Evolutionary conservation across 306 rosid genomes (phyloP), one percentile per base, ranked within the genome.

Genomic region (Pyrus pyrifolia): DNA sequence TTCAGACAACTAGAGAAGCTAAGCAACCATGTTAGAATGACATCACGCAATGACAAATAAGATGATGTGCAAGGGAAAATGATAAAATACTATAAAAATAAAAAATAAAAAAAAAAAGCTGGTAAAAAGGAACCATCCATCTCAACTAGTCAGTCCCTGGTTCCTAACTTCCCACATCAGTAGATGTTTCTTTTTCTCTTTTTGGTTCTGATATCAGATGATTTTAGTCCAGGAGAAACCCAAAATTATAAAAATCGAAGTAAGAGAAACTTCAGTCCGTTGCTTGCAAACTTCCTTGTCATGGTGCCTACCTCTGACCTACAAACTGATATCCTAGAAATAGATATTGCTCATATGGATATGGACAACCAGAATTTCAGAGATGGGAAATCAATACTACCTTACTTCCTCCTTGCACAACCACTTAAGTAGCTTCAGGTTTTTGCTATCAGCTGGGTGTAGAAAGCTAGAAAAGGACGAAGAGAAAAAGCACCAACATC

Each of bases 391-490:
- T 23, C 80, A 23, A 40, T 68, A 69, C 87, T 72, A 92, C 99
- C 99, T 88, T 77, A 95, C 78, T 86, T 95, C 99, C 90, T 95
- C 97, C 90, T 81, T 87, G 87, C 97, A 90, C 83, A 95, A 69
- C 99, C 99, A 95, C 3, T 81, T 85, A 72, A 83, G 91, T 76
- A 95, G 86, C 89, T 87, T 92, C 57, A 89, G 87, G 72, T 86
- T 95, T 66, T 84, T 87, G 86, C 93, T 92, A 85, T 95, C 98
- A 70, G 98, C 93, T 15, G 98, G 97, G 71, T 95, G 98, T 64
- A 86, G 88, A 85, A 95, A 95, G 87, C 98, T 95, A 82, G 60
- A 79, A 72, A 49, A 80, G 23, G 23, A 68, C 7, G 4, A 77
- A 42, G 55, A 40, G 33, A 30, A 67, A 61, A 72, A 27, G 53